phyloP scores from a whole-genome alignment of 2,329 filamentous ascomycete species.

The Teratosphaeria pseudoeucalypti region DNA sequence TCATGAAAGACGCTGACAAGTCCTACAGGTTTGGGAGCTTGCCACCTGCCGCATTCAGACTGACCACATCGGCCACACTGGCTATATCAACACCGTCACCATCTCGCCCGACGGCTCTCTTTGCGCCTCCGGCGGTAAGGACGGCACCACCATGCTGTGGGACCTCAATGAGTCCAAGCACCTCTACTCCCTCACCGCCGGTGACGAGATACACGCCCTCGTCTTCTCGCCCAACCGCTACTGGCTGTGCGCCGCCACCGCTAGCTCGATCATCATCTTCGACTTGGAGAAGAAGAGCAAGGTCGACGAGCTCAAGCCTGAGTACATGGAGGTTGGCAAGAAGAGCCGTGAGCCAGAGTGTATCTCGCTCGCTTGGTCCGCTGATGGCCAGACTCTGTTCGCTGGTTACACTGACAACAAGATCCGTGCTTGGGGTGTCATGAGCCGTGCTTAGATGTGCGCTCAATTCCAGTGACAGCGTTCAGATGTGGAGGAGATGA shows the following conservation, averaged over 20 bases:
- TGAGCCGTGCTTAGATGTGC: conserved; percentile 58
- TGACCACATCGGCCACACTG: conserved; percentile 98
- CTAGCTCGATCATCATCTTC: conserved; percentile 99
- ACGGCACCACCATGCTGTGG: conserved; percentile 99
- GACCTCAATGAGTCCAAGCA: conserved; percentile 99
- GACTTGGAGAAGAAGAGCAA: conserved; percentile 99
- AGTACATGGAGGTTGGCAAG: conserved; percentile 92
- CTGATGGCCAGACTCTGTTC: conserved; percentile 98
- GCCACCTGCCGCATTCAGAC: conserved; percentile 99
- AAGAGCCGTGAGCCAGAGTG: conserved; percentile 99
- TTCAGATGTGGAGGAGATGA: conserved; percentile 6
- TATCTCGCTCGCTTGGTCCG: conserved; percentile 92
- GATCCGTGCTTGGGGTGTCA: conserved; percentile 95
- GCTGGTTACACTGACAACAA: conserved; percentile 99
- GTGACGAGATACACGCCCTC: conserved; percentile 99
- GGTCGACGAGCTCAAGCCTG: conserved; percentile 98
- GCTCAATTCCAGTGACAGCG: background rate
- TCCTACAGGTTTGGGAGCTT: conserved; percentile 87
- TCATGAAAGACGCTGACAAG: background rate
- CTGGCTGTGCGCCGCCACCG: conserved; percentile 98
- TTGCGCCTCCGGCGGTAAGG: conserved; percentile 98
- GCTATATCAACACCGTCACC: conserved; percentile 99
- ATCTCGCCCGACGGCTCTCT: conserved; percentile 99
- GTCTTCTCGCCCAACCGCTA: conserved; percentile 99
- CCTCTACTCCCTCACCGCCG: conserved; percentile 98